Evolutionary conservation across 2,329 filamentous ascomycete genomes (phyloP).

Genomic region (Didymosphaeria variabile): DNA sequence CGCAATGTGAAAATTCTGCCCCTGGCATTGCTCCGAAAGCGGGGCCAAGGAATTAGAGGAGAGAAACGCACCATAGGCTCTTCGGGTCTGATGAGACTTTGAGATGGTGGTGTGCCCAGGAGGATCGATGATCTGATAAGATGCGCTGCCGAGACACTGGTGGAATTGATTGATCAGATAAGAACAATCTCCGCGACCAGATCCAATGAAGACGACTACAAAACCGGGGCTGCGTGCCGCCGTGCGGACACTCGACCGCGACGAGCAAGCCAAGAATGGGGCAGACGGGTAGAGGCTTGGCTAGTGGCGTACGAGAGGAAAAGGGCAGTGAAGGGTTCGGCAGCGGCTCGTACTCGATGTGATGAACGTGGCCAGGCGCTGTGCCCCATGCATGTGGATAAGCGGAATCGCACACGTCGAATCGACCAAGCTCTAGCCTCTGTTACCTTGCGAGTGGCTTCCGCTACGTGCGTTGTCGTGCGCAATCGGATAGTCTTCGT

Average conservation of each 20-base stretch:
- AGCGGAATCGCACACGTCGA: background rate
- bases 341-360: no score
- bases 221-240: background rate
- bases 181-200: conserved; percentile 31
- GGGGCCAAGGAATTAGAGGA: conserved; percentile 11
- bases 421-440: background rate
- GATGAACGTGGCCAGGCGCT: background rate
- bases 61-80: conserved; percentile 30
- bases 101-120: conserved; percentile 28
- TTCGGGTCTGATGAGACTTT: conserved; percentile 34
- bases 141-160: conserved; percentile 26
- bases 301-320: conserved; percentile 1
- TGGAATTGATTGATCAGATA: conserved; percentile 37
- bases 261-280: conserved; percentile 12
- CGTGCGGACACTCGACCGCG: background rate
- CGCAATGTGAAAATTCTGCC: background rate
- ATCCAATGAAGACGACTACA: conserved; percentile 13
- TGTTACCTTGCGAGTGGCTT: background rate
- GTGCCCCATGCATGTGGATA: background rate
- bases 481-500: no score
- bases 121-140: conserved; percentile 43
- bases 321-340: no score
- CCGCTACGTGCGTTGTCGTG: background rate
- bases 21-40: conserved; percentile 7
- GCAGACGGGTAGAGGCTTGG: conserved; percentile 2